These are phyloP conservation scores for Boletus sp. DNA, from an alignment of 768 basidiomycete genomes.

Conservation along the genomic window DNA sequence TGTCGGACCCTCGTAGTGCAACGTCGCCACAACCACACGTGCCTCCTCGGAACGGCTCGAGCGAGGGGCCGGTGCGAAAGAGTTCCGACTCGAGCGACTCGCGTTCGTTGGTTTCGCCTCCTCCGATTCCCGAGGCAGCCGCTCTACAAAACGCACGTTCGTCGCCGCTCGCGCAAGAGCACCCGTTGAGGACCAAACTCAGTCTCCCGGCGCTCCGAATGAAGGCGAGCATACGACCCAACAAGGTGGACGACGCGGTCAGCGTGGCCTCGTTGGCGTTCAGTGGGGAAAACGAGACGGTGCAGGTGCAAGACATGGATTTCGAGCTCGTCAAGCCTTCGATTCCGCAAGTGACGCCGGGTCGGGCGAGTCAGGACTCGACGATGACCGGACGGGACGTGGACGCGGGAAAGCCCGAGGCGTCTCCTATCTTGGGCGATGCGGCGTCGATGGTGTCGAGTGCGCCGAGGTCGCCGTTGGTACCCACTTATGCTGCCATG, in stretches of 20 bases:
- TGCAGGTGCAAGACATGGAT: constrained; percentile 80
- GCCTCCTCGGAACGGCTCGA: constrained; percentile 17
- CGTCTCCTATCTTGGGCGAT: constrained; percentile 35
- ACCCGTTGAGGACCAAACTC: constrained; percentile 54
- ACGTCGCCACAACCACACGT: constrained; percentile 14
- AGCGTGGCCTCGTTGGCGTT: constrained; percentile 25
- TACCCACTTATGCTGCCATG: neutral
- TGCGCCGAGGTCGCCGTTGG: constrained; percentile 27
- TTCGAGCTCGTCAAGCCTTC: constrained; percentile 74
- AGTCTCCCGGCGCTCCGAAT: constrained; percentile 66
- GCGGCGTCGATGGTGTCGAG: constrained; percentile 42
- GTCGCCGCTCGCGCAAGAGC: constrained; percentile 30
- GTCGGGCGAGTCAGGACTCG: constrained; percentile 57
- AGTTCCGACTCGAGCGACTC: constrained; percentile 33
- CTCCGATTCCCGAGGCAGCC: constrained; percentile 35
- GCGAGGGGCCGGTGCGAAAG: constrained; percentile 17
- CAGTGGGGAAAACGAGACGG: constrained; percentile 46
- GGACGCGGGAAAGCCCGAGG: constrained; percentile 6
- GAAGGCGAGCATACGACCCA: constrained; percentile 26
- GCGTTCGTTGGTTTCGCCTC: constrained; percentile 40
- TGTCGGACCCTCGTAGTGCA: constrained; percentile 7
- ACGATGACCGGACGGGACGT: constrained; percentile 32
- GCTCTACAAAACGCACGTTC: constrained; percentile 31
- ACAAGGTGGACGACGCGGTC: constrained; percentile 30
- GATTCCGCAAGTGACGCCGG: constrained; percentile 38